These are phyloP conservation scores for Pneumocystis murina DNA, from an alignment of 1,139 yeast species.

Conservation along the genomic window DNA sequence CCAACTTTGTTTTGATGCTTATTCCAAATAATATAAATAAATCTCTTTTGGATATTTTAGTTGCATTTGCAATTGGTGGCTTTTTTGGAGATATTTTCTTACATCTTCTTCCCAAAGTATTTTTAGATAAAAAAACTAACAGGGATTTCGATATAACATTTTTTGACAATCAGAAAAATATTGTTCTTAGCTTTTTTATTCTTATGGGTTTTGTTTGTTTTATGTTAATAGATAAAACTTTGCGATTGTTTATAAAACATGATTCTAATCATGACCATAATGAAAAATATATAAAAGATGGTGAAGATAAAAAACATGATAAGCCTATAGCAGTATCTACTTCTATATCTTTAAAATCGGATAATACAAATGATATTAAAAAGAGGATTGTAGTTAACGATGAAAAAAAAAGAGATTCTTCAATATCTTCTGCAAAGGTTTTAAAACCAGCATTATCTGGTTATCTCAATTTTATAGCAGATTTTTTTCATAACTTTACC, in stretches of 20 bases:
- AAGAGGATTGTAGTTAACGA: slow-evolving; percentile 2
- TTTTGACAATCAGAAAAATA: slow-evolving; percentile 36
- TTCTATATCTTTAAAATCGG: slow-evolving; percentile 1
- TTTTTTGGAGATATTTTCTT: slow-evolving; percentile 52
- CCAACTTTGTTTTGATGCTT: slow-evolving; percentile 37
- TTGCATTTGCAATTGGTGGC: slow-evolving; percentile 58
- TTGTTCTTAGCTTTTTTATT: slow-evolving; percentile 37
- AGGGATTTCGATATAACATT: slow-evolving; percentile 29
- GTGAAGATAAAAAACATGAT: slow-evolving; percentile 20
- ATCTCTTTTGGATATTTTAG: slow-evolving; percentile 34
- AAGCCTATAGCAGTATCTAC: slow-evolving; percentile 11
- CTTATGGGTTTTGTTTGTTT: slow-evolving; percentile 41
- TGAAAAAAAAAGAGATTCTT: background rate
- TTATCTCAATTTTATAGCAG: slow-evolving; percentile 47
- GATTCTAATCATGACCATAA: slow-evolving; percentile 27
- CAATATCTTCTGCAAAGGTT: too few relatives aligned
- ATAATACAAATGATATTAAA: slow-evolving; percentile 6
- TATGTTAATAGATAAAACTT: slow-evolving; percentile 40
- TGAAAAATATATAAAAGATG: slow-evolving; percentile 23
- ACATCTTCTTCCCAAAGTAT: slow-evolving; percentile 50
- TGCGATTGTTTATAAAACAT: slow-evolving; percentile 34
- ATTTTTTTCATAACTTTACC: slow-evolving; percentile 52
- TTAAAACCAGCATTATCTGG: slow-evolving; percentile 31
- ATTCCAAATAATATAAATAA: slow-evolving; percentile 39
- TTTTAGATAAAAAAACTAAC: slow-evolving; percentile 36